Evolutionary conservation across 1,284 basidiomycete genomes (phyloP), one percentile per base, ranked within the genome.

Genomic region (Fereydounia khargensis): DNA sequence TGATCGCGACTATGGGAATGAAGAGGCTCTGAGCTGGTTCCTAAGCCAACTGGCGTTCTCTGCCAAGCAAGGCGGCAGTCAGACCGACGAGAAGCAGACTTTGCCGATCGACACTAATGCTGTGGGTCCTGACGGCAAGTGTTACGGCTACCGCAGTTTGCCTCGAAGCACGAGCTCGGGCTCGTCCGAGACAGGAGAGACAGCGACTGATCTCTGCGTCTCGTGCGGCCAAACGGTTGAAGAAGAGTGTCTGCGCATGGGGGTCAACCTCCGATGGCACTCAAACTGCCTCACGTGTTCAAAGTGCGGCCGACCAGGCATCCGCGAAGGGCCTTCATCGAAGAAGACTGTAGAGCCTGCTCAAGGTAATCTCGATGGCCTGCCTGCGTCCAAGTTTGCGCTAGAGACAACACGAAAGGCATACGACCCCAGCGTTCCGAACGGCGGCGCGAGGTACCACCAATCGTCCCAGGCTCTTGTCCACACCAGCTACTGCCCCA

Each of bases 261-360:
- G 91, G 27, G 91, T 91, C 23, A 92, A 91, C 78, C 85, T 91
- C 71, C 83, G 95, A 39, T 98, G 95, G 95, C 95, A 98, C 77
- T 88, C 89, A 3, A 82, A 87, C 22, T 99, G 94, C 76, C 79
- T 99, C 34, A 84, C 86, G 56, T 99, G 94, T 68, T 77, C 78
- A 11, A 80, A 79, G 16, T 97, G 95, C 70, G 86, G 51, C 40
- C 58, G 68, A 21, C 61, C 50, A 3, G 57, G 50, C 6, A 21
- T 56, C 14, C 45, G 58, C 0, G 55, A 66, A 25, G 51, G 55
- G 17, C 36, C 43, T 6, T 51, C 51, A 22, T 51, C 42, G 7
- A 46, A 39, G 25, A 58, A 53, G 37, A 42, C 47, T 23, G 36
- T 48, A 11, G 61, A 68, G 11, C 44, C 46, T 3, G 40, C 49